Base-by-base conservation (phyloP, 352 stramenopile species). In the Pseudoperonospora humuli region DNA sequence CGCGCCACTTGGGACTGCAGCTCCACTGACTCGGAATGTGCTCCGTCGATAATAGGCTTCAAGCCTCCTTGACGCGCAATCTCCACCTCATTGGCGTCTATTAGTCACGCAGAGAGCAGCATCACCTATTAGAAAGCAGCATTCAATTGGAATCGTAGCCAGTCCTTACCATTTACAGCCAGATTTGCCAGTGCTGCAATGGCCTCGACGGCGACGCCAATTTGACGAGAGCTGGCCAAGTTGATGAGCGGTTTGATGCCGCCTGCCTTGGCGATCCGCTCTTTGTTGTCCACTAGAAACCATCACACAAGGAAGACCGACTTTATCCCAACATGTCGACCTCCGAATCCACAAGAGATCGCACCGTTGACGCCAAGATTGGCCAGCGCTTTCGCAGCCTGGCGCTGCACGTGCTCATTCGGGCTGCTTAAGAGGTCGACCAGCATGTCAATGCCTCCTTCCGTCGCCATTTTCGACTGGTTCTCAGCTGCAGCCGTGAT, bases 161-260 rank as follows among this genome's bases (percentile, higher is more conserved):
- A 31, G 2, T 18, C 4, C 8, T 35, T 57, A 96, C 82, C 89
- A 45, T 97, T 96, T 13, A 97, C 92, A 9, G 92, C 92, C 25
- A 97, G 58, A 57, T 97, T 97, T 39, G 91, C 91, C 15, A 97
- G 65, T 15, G 91, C 91, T n/a, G 91, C 91, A 33, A 97, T 88
- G 24, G 91, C 89, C 52, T 96, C 89, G 13, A 96, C 79, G 0
- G 74, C 72, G 18, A 96, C 89, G 28, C 67, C 77, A 23, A 93
- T 83, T 44, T 91, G 77, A 44, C 73, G 84, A 34, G 81, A 91
- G 60, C 68, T 86, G 24, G 78, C 76, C 35, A 91, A 67, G 31
- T 71, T 54, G 45, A 93, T 91, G 32, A 93, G 75, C 15, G 86
- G 86, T 42, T 77, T 73, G 51, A 97, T 95, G 26, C 86, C 91